A percentile compares a stretch with the other conserved stretches of the same genome.
These are phyloP conservation scores for Leishmania amazonensis DNA, from an alignment of 208 protist species.

Conservation along the genomic window DNA sequence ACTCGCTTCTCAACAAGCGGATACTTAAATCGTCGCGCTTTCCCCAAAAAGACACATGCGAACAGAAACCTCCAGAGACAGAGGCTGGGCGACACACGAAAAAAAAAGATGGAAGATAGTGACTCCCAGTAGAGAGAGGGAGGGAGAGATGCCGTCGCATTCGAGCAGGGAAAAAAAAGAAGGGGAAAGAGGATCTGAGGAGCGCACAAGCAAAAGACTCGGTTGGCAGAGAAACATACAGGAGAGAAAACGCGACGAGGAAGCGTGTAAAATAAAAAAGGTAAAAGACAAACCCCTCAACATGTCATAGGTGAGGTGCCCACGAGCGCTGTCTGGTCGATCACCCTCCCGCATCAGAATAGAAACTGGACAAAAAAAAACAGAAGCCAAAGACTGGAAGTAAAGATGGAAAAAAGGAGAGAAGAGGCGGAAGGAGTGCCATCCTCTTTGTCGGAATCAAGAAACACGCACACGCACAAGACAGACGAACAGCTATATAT, in stretches of 20 bases:
- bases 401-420: neutral
- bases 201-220: neutral
- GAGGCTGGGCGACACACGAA: neutral
- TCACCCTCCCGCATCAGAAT: neutral
- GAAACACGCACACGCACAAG: neutral
- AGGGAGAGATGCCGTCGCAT: neutral
- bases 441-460: neutral
- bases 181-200: neutral
- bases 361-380: neutral
- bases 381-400: neutral
- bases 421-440: neutral
- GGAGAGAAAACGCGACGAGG: neutral
- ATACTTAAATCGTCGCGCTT: neutral
- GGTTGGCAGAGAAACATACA: neutral
- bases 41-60: neutral
- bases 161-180: conserved; percentile 17
- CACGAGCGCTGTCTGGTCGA: neutral
- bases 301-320: neutral
- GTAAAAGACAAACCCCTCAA: neutral
- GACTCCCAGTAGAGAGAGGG: neutral
- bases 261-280: neutral
- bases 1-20: neutral
- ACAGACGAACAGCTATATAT: neutral
- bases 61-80: neutral
- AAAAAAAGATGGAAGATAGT: neutral